Evolutionary conservation across 2,329 filamentous ascomycete genomes (phyloP), one percentile per base, ranked within the genome.

Genomic region (Claviceps humidiphila): DNA sequence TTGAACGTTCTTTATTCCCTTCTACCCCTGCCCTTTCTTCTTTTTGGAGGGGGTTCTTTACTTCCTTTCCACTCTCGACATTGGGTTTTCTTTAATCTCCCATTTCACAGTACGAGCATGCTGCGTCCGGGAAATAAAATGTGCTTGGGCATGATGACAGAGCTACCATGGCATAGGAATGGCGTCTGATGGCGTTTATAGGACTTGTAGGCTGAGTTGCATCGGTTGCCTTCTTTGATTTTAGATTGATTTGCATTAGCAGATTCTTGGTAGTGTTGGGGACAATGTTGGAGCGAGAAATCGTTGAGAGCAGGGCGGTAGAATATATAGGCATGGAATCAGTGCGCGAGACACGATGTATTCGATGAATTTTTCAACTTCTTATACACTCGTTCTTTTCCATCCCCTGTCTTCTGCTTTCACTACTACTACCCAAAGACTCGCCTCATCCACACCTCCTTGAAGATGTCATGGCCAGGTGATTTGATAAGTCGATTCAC

Each of bases 401-500:
- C 4, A 9, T 14, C 2, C 9, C 4, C 13, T 47, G n/a, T 22
- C 41, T 43, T 14, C 41, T 20, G 9, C 41, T 43, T 9, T 13
- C 16, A 43, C 20, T 24, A 44, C 20, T 24, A 44, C 20, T 57
- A 63, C 47, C 67, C 77, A 70, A 89, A 87, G 3, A 91, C 63
- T 56, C 78, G 74, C 60, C 81, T 71, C 68, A 91, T 72, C 60
- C 89, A 65, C 56, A 82, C 73, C 39, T 73, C 72, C 39, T 81
- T 85, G 71, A 90, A 89, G 42, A 71, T 67, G 7, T 82, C 75
- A 59, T 79, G 75, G 2, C 84, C 88, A 0, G 87, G 88, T 57
- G 85, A 79, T 26, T 67, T 70, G 49, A 87, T 75, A 66, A 90
- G 84, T 63, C 88, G 78, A 66, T 81, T 78, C 57, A 98, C 77